Percentiles rank a stretch among this genome's conserved stretches.
Evolutionary conservation across 2,329 filamentous ascomycete genomes (phyloP).

Genomic region (Pseudocercospora fijiensis): DNA sequence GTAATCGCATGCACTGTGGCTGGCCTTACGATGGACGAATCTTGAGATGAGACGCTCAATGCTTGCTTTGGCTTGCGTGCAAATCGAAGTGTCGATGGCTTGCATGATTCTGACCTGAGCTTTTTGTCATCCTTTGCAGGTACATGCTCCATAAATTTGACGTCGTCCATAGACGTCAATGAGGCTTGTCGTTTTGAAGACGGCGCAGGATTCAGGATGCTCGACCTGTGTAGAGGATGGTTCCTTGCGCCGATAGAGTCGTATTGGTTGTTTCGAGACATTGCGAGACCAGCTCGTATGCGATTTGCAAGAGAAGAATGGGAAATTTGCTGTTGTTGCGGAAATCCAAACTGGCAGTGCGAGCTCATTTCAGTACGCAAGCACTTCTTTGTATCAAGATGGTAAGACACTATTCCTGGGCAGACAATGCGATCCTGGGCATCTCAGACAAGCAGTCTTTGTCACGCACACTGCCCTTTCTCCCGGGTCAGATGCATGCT

Average conservation of each 20-base stretch:
- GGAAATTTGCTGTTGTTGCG: not conserved
- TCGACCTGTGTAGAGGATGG: not conserved
- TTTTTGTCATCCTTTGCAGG: conserved; percentile 6
- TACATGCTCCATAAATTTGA: conserved; percentile 2
- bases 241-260: not conserved
- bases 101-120: conserved; percentile 1
- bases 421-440: not conserved
- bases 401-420: not conserved
- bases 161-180: not conserved
- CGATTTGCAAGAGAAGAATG: not conserved
- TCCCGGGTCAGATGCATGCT: not conserved
- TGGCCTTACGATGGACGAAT: not conserved
- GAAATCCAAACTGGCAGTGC: not conserved
- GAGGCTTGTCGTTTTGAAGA: not conserved
- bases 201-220: not conserved
- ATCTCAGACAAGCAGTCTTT: not conserved
- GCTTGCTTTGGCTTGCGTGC: not conserved
- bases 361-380: not conserved
- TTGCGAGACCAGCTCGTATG: conserved; percentile 1
- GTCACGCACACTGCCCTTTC: not conserved
- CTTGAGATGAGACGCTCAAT: not conserved
- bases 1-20: not conserved
- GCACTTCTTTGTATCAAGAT: not conserved
- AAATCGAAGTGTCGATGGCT: conserved; percentile 1
- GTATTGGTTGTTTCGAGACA: not conserved